Conservation (phyloP, 768 basidiomycete species). For the Clavaria fumosa region DNA sequence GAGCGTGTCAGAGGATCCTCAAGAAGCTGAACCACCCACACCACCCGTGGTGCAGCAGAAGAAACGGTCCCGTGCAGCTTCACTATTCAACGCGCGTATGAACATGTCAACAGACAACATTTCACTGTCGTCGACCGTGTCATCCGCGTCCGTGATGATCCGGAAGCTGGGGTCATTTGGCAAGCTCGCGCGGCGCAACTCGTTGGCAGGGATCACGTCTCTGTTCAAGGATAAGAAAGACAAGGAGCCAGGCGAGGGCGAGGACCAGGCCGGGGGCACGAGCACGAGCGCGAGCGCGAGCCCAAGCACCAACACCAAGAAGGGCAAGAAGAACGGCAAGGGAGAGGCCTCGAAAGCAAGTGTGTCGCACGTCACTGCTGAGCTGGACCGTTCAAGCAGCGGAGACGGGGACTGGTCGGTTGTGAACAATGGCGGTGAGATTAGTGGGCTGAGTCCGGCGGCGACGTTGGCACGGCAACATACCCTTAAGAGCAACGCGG, state of each 20-base stretch:
- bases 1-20: conserved; percentile 11
- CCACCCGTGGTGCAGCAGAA: conserved; percentile 38
- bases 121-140: conserved; percentile 86
- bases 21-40: conserved; percentile 28
- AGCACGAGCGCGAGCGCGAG: too few species aligned
- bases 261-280: conserved; percentile 26
- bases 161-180: conserved; percentile 88
- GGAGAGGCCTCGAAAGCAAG: conserved; percentile 49
- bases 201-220: conserved; percentile 79
- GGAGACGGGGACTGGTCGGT: conserved; percentile 52
- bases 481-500: conserved; percentile 77
- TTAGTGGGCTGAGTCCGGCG: conserved; percentile 77
- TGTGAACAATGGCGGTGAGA: conserved; percentile 28
- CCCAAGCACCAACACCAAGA: conserved; percentile 35
- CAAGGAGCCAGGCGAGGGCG: conserved; percentile 29
- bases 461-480: conserved; percentile 83
- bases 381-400: conserved; percentile 49
- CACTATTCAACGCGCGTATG: conserved; percentile 75
- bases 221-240: conserved; percentile 81
- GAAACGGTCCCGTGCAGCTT: conserved; percentile 57
- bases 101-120: conserved; percentile 92
- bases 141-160: conserved; percentile 91
- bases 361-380: conserved; percentile 72
- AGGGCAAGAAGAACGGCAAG: conserved; percentile 38
- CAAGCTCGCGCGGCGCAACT: conserved; percentile 77